Conservation (phyloP, 305 asterid genomes). For the Solanum hybrid region DNA sequence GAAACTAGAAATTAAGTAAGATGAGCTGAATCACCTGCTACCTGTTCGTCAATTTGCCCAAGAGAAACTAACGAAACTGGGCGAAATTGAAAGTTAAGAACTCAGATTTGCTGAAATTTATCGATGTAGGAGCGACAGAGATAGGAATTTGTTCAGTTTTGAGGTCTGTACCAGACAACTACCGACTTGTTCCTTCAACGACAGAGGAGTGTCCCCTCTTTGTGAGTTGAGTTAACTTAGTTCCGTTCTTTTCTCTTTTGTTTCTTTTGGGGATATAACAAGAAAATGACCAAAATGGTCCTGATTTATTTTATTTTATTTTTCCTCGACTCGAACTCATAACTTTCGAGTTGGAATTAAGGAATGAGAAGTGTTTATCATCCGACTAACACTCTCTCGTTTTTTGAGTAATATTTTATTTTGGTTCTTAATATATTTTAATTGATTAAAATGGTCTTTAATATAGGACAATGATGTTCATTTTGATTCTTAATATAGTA, state of each 20-base stretch:
- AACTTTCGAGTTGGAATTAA: too few species aligned
- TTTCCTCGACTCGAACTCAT: rapidly evolving
- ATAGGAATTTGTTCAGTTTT: background rate
- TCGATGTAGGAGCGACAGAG: background rate
- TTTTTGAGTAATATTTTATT: too few species aligned
- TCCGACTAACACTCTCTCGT: too few species aligned
- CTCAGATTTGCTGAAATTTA: conserved; percentile 2
- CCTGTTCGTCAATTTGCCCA: background rate
- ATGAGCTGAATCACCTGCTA: background rate
- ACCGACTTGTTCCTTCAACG: background rate
- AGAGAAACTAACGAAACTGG: background rate
- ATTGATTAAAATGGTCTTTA: too few species aligned
- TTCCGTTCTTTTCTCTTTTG: background rate
- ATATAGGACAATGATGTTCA: background rate
- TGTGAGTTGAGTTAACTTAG: background rate
- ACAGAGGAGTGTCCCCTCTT: background rate
- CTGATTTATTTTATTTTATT: too few species aligned
- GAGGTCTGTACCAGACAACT: background rate
- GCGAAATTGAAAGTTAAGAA: background rate
- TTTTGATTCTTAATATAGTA: too few species aligned
- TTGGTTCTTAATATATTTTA: too few species aligned
- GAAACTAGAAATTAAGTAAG: background rate
- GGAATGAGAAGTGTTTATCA: rapidly evolving
- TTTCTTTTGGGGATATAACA: background rate
- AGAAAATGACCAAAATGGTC: background rate